Percentiles rank a stretch among this genome's conserved stretches.
phyloP scores from a whole-genome alignment of 768 basidiomycete species.

The Rhizopogon salebrosus region DNA sequence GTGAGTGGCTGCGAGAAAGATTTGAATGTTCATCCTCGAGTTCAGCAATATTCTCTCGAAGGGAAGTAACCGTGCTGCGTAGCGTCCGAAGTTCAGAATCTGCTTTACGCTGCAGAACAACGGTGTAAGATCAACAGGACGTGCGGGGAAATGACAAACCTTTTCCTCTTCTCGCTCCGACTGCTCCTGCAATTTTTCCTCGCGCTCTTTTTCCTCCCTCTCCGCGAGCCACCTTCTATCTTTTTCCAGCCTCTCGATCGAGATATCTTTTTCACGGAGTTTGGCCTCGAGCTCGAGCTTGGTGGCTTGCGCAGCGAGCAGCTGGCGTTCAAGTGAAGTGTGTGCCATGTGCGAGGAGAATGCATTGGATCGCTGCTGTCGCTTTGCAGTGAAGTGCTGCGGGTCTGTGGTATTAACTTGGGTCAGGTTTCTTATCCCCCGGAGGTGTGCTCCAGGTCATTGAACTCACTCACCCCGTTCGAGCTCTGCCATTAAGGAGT shows the following conservation, averaged over 20 bases:
- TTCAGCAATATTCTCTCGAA: slow-evolving; percentile 58
- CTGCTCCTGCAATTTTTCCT: slow-evolving; percentile 59
- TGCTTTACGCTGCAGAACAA: slow-evolving; percentile 34
- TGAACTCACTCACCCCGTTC: slow-evolving; percentile 47
- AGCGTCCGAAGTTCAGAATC: slow-evolving; percentile 50
- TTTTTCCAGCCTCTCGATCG: slow-evolving; percentile 61
- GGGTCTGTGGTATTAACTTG: slow-evolving; percentile 40
- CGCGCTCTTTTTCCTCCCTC: slow-evolving; percentile 60
- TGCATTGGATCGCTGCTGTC: slow-evolving; percentile 57
- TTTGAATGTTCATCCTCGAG: slow-evolving; percentile 50
- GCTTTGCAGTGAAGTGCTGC: slow-evolving; percentile 59
- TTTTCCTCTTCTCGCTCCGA: slow-evolving; percentile 50
- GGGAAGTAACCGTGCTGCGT: slow-evolving; percentile 39
- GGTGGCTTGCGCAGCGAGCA: slow-evolving; percentile 54
- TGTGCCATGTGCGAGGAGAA: slow-evolving; percentile 59
- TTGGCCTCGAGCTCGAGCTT: slow-evolving; percentile 64
- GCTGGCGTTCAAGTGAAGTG: slow-evolving; percentile 62
- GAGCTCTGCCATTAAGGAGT: slow-evolving; percentile 62
- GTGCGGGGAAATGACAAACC: slow-evolving; percentile 33
- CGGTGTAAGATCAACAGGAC: not conserved
- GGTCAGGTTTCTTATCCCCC: slow-evolving; percentile 1
- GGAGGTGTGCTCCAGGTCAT: not conserved
- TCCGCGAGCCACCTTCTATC: slow-evolving; percentile 69
- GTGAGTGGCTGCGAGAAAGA: slow-evolving; percentile 43
- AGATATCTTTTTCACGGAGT: slow-evolving; percentile 57